Evolutionary conservation across 2,329 filamentous ascomycete species (phyloP).

Genomic region (Aspergillus aculeatinus): DNA sequence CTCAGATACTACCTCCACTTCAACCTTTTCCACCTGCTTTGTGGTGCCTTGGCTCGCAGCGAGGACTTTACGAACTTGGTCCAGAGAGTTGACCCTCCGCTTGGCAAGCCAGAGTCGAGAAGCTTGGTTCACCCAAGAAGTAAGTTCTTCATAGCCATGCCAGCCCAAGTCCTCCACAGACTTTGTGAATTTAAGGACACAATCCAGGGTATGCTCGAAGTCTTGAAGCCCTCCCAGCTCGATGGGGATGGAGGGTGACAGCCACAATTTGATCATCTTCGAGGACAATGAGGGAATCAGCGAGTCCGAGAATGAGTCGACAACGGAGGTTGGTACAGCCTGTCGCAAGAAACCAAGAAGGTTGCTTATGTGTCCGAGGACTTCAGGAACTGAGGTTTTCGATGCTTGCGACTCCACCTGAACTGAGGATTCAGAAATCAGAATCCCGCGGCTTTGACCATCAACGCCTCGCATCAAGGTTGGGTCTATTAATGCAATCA

Average conservation of each 20-base stretch:
- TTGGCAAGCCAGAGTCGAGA: slow-evolving; percentile 83
- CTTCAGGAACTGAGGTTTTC: slow-evolving; percentile 30
- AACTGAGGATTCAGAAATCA: slow-evolving; percentile 30
- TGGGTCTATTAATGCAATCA: slow-evolving; percentile 32
- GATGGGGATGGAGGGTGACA: slow-evolving; percentile 73
- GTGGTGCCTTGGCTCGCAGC: slow-evolving; percentile 64
- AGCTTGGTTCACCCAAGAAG: slow-evolving; percentile 77
- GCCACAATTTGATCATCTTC: slow-evolving; percentile 69
- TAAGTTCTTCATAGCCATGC: slow-evolving; percentile 60
- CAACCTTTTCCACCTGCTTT: slow-evolving; percentile 75
- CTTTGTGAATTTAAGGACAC: slow-evolving; percentile 63
- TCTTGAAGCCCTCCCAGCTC: slow-evolving; percentile 67
- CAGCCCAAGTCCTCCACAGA: slow-evolving; percentile 64
- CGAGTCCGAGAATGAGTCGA: slow-evolving; percentile 60
- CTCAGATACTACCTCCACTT: slow-evolving; percentile 74
- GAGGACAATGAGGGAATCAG: slow-evolving; percentile 70
- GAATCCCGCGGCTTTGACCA: slow-evolving; percentile 27
- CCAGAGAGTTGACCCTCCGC: slow-evolving; percentile 75
- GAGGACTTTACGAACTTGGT: slow-evolving; percentile 69
- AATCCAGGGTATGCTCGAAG: slow-evolving; percentile 70
- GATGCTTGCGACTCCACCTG: slow-evolving; percentile 25
- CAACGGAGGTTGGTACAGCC: slow-evolving; percentile 51
- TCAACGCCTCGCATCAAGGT: slow-evolving; percentile 29
- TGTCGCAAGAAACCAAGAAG: slow-evolving; percentile 54
- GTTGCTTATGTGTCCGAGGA: slow-evolving; percentile 45